Base-by-base conservation (phyloP, 257 asterid genomes). In the Salvia miltiorrhiza region DNA sequence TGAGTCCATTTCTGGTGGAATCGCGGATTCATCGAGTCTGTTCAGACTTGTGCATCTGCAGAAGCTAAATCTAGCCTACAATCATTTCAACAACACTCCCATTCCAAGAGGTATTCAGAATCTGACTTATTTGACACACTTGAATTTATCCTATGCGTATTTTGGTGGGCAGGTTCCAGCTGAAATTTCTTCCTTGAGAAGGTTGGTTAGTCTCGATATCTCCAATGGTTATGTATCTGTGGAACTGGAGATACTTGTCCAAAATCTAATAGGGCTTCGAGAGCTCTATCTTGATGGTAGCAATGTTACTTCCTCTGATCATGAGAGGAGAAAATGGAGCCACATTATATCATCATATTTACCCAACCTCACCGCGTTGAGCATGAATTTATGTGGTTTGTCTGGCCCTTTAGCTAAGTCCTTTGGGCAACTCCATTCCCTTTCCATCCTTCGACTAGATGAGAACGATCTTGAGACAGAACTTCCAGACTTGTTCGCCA, bases 141-240 rank as follows among this genome's bases (percentile, higher is more conserved):
- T 55, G 41, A 28, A 55, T 55, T 28, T 55, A 11, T 28, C 62
- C 6, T 0, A 7, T 28, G 62, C 62, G 2, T 21, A 5, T 28
- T 55, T 55, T 13, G 12, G 11, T 5, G 41, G 62, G 5, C 41
- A 28, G 41, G 62, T 55, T 28, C 62, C 62, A 0, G 3, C 0
- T 12, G 13, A 24, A 28, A 6, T 55, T 5, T 13, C 41, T 0
- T 55, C 20, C 6, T 14, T 55, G 62, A 55, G 0, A 13, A 55
- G 23, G 14, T 55, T 55, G 21, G 62, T 55, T 55, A 26, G 62
- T 28, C 62, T 55, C 21, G 62, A 28, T 55, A 55, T 55, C 62
- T 55, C 62, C 23, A n/a, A n/a, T n/a, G n/a, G n/a, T n/a, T 5
- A 14, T 11, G 4, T 0, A 24, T 12, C 35, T n/a, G n/a, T 17